Base-by-base conservation (phyloP, 225 moss, liverwort and hornwort species). In the Sphagnum contortum region DNA sequence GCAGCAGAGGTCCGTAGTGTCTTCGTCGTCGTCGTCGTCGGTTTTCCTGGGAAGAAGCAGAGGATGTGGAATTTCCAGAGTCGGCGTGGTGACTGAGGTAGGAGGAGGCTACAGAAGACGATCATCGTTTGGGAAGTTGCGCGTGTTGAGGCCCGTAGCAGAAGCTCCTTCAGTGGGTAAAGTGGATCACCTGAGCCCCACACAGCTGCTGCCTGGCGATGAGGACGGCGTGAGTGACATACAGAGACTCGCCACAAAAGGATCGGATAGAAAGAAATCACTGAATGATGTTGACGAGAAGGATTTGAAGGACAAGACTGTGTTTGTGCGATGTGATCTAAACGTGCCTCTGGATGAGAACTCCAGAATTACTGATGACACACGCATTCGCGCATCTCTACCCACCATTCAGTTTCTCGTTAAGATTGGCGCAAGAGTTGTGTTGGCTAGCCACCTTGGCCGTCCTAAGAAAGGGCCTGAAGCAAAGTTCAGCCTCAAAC, bases 401-500 rank as follows among this genome's bases (percentile, higher is more conserved):
- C 95, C 95, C 51, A 96, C 92, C 61, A 86, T 96, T 14, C 62
- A 90, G 81, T 76, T 73, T 44, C 75, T 96, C 45, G 44, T 90
- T 46, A 76, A 61, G 49, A 74, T 72, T 3, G 92, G 95, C 50
- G 92, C 95, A 56, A 75, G 71, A 66, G 86, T 92, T 5, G 89
- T 96, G 51, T 87, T 96, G n/a, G 89, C 92, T 44, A 92, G 92
- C 54, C 95, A 96, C 69, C 85, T 96, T 67, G 95, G 92, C 48
- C 88, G 95, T 45, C 94, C 94, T 4, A 94, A 94, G 81, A 89
- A 80, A 68, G 94, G 94, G 4, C 94, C 94, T 9, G 91, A 94
- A 77, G 73, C 6, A 5, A 91, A 94, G 73, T 91, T 89, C 68
- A 94, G 91, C 71, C 76, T 94, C 68, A 91, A 91, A 68, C 91